These are phyloP conservation scores for Vitis labrusca DNA, from an alignment of 164 flowering plant genomes.

Conservation along the genomic window DNA sequence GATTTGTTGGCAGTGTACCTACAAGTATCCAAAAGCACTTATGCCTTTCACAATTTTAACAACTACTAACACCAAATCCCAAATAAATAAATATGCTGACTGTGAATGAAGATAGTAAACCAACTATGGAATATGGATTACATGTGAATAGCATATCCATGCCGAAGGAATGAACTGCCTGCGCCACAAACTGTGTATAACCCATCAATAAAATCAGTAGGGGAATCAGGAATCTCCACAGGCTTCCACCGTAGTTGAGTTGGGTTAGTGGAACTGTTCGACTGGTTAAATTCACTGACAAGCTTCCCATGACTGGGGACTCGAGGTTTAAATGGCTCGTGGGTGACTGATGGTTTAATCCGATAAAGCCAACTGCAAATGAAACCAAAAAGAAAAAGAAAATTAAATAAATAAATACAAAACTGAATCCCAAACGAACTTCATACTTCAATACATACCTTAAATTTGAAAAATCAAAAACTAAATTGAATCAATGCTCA, in stretches of 20 bases:
- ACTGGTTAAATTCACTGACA: constrained; percentile 64
- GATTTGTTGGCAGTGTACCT: constrained; percentile 95
- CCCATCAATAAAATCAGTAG: constrained; percentile 89
- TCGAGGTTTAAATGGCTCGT: constrained; percentile 84
- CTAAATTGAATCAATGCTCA: no score
- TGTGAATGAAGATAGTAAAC: constrained; percentile 2
- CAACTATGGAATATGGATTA: constrained; percentile 32
- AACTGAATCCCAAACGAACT: no score
- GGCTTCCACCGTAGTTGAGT: constrained; percentile 95
- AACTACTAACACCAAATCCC: neutral
- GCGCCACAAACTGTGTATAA: constrained; percentile 80
- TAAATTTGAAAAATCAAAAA: no score
- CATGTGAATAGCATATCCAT: constrained; percentile 98
- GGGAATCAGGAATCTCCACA: constrained; percentile 56
- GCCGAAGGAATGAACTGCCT: constrained; percentile 90
- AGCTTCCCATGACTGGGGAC: constrained; percentile 54
- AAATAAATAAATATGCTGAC: no score
- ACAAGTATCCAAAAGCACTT: constrained; percentile 15
- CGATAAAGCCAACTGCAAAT: constrained; percentile 83
- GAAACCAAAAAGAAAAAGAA: neutral
- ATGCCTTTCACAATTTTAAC: neutral
- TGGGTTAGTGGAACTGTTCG: constrained; percentile 68
- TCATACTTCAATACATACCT: no score
- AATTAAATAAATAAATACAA: no score
- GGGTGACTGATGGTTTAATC: constrained; percentile 90